Conservation (phyloP, 192 early-diverging fungal genomes). For the Backusella psychrophila region DNA sequence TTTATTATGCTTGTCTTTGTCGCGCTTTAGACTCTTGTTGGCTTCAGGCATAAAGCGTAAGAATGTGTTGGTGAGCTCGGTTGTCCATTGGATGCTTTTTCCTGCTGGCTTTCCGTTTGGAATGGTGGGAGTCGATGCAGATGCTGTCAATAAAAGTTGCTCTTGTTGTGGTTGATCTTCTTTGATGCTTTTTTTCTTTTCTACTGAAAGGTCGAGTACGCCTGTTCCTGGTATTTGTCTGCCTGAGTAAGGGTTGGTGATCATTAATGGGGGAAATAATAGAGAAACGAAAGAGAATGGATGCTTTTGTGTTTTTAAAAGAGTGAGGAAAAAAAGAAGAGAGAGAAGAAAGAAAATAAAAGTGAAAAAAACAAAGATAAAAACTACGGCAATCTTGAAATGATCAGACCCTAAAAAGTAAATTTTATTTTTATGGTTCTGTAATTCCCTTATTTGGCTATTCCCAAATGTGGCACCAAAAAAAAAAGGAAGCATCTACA, state of each 20-base stretch:
- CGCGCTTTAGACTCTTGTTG: background rate
- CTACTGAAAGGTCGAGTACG: background rate
- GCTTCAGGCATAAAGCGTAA: background rate
- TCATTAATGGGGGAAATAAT: background rate
- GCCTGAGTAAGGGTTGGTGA: background rate
- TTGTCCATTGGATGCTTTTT: conserved; percentile 1
- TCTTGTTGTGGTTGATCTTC: background rate
- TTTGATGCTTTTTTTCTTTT: background rate
- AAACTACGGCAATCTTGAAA: background rate
- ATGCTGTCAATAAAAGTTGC: background rate
- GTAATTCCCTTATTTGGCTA: background rate
- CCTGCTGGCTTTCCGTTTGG: background rate
- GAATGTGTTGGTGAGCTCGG: background rate
- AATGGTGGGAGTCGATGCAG: background rate
- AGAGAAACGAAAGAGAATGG: background rate
- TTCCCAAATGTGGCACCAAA: background rate
- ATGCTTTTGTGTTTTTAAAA: background rate
- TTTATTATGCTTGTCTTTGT: background rate
- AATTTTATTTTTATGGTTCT: background rate
- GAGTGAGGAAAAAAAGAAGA: background rate
- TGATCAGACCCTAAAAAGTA: background rate
- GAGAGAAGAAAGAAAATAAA: too few species aligned
- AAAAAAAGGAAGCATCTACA: too few species aligned
- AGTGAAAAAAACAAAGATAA: background rate
- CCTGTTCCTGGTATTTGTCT: conserved; percentile 1